Percentiles rank a stretch among this genome's conserved stretches.
phyloP scores from a whole-genome alignment of 805 yeast genomes.

The Torulaspora franciscae region DNA sequence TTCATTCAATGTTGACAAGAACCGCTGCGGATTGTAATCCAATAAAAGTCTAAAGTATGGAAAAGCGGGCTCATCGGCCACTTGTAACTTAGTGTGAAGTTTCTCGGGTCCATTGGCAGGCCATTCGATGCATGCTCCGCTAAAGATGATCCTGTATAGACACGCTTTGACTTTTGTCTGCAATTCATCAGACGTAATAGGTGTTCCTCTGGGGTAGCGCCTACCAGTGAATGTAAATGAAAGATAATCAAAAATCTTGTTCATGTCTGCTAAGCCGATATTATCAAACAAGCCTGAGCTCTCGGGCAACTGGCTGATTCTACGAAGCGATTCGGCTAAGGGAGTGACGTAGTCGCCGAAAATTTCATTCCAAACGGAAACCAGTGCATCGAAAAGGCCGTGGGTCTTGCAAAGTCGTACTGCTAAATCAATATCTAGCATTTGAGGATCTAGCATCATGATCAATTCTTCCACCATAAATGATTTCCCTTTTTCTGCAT shows the following conservation, averaged over 20 bases:
- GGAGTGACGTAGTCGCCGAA: slow-evolving; percentile 72
- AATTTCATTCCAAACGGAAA: slow-evolving; percentile 67
- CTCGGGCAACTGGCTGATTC: slow-evolving; percentile 26
- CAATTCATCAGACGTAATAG: slow-evolving; percentile 37
- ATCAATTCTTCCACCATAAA: slow-evolving; percentile 60
- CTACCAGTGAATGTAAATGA: slow-evolving; percentile 70
- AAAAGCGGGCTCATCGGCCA: slow-evolving; percentile 47
- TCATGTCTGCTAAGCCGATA: slow-evolving; percentile 16
- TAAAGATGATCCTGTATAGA: slow-evolving; percentile 55
- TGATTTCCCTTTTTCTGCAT: slow-evolving; percentile 40
- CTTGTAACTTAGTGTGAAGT: slow-evolving; percentile 33
- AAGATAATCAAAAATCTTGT: slow-evolving; percentile 53
- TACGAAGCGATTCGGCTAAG: slow-evolving; percentile 49
- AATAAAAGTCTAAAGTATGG: slow-evolving; percentile 64
- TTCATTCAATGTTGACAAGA: slow-evolving; percentile 68
- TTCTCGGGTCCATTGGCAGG: slow-evolving; percentile 38
- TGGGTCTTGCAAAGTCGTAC: slow-evolving; percentile 54
- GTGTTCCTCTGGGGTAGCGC: slow-evolving; percentile 68
- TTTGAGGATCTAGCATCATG: slow-evolving; percentile 59
- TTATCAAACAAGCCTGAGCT: slow-evolving; percentile 16
- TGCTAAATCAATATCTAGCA: slow-evolving; percentile 75
- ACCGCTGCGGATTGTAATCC: slow-evolving; percentile 50
- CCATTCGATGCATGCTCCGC: slow-evolving; percentile 48
- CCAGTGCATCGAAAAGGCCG: slow-evolving; percentile 55
- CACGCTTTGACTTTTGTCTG: slow-evolving; percentile 43